phyloP scores from a whole-genome alignment of 78 protist species.

The Protostelium mycophagum region DNA sequence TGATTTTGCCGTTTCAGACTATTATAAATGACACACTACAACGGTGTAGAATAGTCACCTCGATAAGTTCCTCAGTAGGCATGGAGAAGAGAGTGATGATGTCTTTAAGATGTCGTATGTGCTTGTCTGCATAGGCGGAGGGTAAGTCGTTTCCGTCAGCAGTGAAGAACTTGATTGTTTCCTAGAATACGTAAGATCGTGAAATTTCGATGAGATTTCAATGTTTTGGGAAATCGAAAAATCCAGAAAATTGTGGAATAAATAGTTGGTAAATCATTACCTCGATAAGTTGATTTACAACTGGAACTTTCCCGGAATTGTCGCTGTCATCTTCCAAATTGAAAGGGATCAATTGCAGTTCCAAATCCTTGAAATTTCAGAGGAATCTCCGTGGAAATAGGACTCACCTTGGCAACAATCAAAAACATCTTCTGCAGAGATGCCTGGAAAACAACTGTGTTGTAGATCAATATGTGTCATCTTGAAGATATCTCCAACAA shows the following conservation, averaged over 20 bases:
- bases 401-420: neutral
- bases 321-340: neutral
- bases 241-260: neutral
- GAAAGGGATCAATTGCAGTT: neutral
- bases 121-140: neutral
- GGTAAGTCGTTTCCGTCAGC: neutral
- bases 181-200: too few species aligned
- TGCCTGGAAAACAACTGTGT: neutral
- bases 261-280: neutral
- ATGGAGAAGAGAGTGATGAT: neutral
- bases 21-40: too few species aligned
- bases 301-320: neutral
- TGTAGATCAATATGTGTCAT: too few species aligned
- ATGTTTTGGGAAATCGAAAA: too few species aligned
- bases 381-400: too few species aligned
- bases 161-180: too few species aligned
- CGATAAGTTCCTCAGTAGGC: neutral
- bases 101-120: neutral
- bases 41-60: too few species aligned
- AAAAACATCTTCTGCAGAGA: neutral
- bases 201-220: too few species aligned
- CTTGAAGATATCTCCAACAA: too few species aligned
- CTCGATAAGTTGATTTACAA: neutral
- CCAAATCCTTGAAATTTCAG: neutral
- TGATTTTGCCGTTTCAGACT: too few species aligned